Conservation (phyloP, 1,284 basidiomycete genomes). For the Phaffia rhodozyma region DNA sequence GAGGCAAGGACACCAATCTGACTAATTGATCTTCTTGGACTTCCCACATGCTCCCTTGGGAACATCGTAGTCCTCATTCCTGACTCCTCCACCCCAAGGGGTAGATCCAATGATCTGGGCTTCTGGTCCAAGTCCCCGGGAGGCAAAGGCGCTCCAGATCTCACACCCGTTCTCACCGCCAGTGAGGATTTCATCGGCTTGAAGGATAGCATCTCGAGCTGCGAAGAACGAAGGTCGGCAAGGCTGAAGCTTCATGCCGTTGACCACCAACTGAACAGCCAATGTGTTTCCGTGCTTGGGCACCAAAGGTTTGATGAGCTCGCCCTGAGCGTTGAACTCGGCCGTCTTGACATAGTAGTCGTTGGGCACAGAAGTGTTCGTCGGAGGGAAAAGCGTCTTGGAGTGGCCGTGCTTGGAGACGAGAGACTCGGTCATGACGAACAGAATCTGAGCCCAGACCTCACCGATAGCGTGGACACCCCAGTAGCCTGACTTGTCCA, state of each 20-base stretch:
- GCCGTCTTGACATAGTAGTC: conserved; percentile 55
- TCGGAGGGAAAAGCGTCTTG: conserved; percentile 67
- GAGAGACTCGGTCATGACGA: conserved; percentile 62
- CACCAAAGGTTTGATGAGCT: conserved; percentile 48
- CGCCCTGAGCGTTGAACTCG: conserved; percentile 32
- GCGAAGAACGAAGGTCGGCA: conserved; percentile 86
- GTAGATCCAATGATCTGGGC: conserved; percentile 62
- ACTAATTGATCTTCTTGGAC: neutral
- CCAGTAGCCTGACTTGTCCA: conserved; percentile 86
- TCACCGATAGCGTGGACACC: conserved; percentile 70
- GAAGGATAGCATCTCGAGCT: conserved; percentile 82
- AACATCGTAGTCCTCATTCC: conserved; percentile 38
- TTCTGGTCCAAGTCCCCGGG: conserved; percentile 65
- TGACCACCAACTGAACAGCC: conserved; percentile 69
- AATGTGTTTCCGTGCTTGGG: conserved; percentile 90
- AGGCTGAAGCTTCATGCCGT: conserved; percentile 88
- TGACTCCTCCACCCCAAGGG: conserved; percentile 86
- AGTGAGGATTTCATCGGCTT: conserved; percentile 81
- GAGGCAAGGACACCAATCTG: neutral
- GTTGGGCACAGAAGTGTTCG: conserved; percentile 31
- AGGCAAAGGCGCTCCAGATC: conserved; percentile 77
- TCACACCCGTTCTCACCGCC: conserved; percentile 83
- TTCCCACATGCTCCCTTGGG: conserved; percentile 35
- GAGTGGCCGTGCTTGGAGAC: conserved; percentile 72
- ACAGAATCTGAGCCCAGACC: conserved; percentile 92